phyloP scores from a whole-genome alignment of 345 rosid species.

The Rhizophora mangle region DNA sequence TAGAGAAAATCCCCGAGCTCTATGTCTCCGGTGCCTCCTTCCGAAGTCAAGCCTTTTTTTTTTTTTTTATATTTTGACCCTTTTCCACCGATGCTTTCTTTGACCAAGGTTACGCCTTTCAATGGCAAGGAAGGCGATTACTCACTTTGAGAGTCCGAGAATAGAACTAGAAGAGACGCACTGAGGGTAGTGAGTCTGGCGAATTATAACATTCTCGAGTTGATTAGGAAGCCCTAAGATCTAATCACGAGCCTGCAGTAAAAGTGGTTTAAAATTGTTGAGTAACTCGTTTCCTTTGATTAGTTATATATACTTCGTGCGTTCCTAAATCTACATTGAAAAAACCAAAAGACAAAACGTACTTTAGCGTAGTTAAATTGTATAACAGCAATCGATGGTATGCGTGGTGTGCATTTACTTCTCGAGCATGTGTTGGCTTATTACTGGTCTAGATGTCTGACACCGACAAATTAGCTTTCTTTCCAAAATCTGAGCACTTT shows the following conservation, averaged over 20 bases:
- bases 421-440: neutral
- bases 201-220: neutral
- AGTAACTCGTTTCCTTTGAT: neutral
- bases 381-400: neutral
- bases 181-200: neutral
- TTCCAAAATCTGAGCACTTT: slow-evolving; percentile 13
- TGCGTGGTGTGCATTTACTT: slow-evolving; percentile 3
- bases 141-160: slow-evolving; percentile 8
- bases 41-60: slow-evolving; percentile 13
- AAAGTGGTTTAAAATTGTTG: slow-evolving; percentile 2
- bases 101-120: slow-evolving; percentile 26
- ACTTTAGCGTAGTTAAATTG: neutral
- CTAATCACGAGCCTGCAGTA: slow-evolving; percentile 25
- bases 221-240: slow-evolving; percentile 8
- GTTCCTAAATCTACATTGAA: slow-evolving; percentile 5
- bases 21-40: neutral
- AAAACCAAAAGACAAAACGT: slow-evolving; percentile 4
- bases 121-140: slow-evolving; percentile 8
- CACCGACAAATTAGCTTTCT: slow-evolving; percentile 18
- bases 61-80: neutral
- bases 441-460: slow-evolving; percentile 12
- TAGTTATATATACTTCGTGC: neutral
- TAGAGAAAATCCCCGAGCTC: slow-evolving; percentile 15
- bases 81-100: slow-evolving; percentile 8
- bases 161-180: neutral